Evolutionary conservation across 1,284 basidiomycete species (phyloP), one percentile per base, ranked within the genome.

Genomic region (Pascua guehoae): DNA sequence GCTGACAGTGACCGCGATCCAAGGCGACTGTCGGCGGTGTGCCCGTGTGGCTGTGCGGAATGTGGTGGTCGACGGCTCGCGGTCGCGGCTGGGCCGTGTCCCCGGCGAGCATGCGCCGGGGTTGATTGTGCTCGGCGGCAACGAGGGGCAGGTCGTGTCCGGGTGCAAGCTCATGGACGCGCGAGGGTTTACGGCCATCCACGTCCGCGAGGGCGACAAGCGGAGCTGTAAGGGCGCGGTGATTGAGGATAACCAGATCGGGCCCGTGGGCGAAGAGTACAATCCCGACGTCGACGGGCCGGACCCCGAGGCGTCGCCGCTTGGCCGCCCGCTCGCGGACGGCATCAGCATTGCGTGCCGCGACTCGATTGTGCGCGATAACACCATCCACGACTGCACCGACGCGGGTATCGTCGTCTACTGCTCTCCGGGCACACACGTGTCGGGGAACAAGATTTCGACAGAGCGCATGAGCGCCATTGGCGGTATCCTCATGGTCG

Each of bases 401-500:
- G 73, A 75, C 49, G 71, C 76, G 1, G 69, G 73, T 4, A 70
- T 79, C 43, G 76, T 79, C 37, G 65, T 81, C 32, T 80, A 78
- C 57, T 78, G 79, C 47, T 78, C 79, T 0, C 78, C 77, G 1
- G 78, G 77, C 1, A 75, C 77, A 2, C 54, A 66, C 16, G 67
- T 81, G 49, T 61, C 70, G 12, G 63, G 68, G 52, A 81, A 81
- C 65, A 70, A 57, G 10, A 73, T 79, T 56, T 55, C 62, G n/a
- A 63, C 77, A 7, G 56, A 63, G n/a, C 57, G 57, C 0, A 49
- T 61, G 11, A 70, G 70, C 3, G 69, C 71, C 4, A 77, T 80
- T 68, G 79, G 77, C 4, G 79, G 79, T 5, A 78, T 81, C 56
- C 70, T 80, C 54, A 66, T 78, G 58, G 78, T 79, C 17, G 79